Evolutionary conservation across 2,329 filamentous ascomycete genomes (phyloP), one percentile per base, ranked within the genome.

Genomic region (Myrmaecium sp.): DNA sequence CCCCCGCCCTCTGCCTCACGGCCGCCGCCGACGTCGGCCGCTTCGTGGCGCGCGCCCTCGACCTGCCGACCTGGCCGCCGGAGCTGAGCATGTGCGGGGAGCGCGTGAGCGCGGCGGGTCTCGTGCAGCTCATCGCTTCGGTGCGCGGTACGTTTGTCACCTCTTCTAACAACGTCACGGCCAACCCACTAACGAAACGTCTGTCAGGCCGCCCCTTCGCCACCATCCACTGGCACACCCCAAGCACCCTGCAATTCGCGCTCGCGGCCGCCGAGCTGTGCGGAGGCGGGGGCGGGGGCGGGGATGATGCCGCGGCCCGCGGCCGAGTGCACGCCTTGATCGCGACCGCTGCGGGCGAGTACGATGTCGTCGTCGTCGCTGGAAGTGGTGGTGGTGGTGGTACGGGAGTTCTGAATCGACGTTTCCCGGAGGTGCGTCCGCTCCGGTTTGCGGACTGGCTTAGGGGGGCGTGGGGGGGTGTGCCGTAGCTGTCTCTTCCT

Each of bases 31-130:
- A 84, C 39, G 66, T 81, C 4, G 77, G 66, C 14, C 61, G 63
- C n/a, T 81, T 77, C 37, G 57, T 83, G 6, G 71, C 73, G 7
- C 67, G 70, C n/a, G 68, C 78, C 9, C 47, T 80, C 16, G 72
- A 78, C 23, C 49, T 80, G 21, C 52, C 57, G 5, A 58, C 47
- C 11, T 84, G 78, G 78, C 74, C 74, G 3, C 47, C 51, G 5
- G 76, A 82, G 43, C 70, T 77, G 44, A 64, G 63, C 20, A 71
- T 83, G 62, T 61, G 62, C 25, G 74, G 76, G n/a, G 72, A 78
- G 28, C 57, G 69, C 5, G 54, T 75, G 46, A 65, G 60, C 1
- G 60, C 79, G 2, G 57, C 60, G 8, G 62, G 73, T 23, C 55
- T 83, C 7, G 57, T 78, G 6, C 55, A 64, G n/a, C 55, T 51